phyloP scores from a whole-genome alignment of 2,329 filamentous ascomycete species.

The Fusarium dimerum region DNA sequence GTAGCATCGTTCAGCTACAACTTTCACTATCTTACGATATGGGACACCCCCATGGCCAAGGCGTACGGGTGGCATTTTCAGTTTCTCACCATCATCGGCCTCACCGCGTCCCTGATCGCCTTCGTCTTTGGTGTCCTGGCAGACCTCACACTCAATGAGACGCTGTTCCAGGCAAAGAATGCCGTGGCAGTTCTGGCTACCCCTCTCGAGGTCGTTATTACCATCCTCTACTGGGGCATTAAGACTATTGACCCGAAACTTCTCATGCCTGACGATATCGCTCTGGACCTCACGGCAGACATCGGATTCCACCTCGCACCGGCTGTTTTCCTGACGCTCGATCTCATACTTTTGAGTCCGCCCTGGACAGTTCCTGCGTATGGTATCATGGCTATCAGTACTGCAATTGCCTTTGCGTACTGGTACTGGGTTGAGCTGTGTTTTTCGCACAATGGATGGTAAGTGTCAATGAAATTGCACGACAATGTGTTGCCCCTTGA shows the following conservation, averaged over 20 bases:
- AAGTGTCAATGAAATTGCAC: conserved; percentile 28
- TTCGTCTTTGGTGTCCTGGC: conserved; percentile 64
- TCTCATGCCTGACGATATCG: conserved; percentile 55
- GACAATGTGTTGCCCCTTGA: neutral
- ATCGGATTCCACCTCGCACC: conserved; percentile 68
- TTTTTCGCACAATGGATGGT: conserved; percentile 67
- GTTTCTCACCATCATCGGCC: conserved; percentile 74
- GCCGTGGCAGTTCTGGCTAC: conserved; percentile 63
- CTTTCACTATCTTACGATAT: conserved; percentile 52
- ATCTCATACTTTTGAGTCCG: conserved; percentile 69
- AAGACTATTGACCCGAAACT: conserved; percentile 55
- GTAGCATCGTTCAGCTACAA: conserved; percentile 54
- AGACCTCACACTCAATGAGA: conserved; percentile 59
- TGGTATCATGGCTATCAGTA: conserved; percentile 60
- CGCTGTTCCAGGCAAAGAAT: conserved; percentile 69
- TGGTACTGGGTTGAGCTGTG: conserved; percentile 79
- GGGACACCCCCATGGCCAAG: conserved; percentile 53
- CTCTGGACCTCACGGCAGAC: conserved; percentile 58
- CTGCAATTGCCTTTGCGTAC: conserved; percentile 63
- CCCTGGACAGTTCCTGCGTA: conserved; percentile 68
- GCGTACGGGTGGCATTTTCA: conserved; percentile 70
- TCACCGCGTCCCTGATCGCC: conserved; percentile 60
- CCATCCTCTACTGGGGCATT: conserved; percentile 72
- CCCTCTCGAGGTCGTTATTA: conserved; percentile 71
- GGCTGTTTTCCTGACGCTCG: conserved; percentile 62